Percentiles rank a stretch among this genome's conserved stretches.
Evolutionary conservation across 495 filamentous ascomycete species (phyloP).

Genomic region (Neurospora sp.): DNA sequence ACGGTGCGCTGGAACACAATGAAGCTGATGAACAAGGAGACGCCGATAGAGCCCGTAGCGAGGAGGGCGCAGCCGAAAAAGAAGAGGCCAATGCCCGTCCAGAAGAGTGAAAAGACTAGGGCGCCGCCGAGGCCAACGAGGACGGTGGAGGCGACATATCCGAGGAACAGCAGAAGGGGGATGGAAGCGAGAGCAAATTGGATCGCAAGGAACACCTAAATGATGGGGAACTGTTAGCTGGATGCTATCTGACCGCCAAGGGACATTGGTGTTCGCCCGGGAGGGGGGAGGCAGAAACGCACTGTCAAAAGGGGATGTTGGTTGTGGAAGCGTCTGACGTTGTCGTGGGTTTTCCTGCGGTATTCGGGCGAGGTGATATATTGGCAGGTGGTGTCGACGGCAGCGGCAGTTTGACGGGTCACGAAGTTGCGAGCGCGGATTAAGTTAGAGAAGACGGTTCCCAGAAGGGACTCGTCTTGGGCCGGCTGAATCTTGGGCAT

Average conservation of each 20-base stretch:
- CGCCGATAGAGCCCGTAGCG: slow-evolving; percentile 43
- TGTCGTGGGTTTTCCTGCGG: background rate
- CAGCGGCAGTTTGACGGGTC: background rate
- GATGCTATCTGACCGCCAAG: background rate
- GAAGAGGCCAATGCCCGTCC: slow-evolving; percentile 51
- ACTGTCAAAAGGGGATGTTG: background rate
- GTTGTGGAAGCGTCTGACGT: background rate
- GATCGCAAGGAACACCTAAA: background rate
- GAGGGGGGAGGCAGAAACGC: background rate
- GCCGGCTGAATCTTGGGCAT: background rate
- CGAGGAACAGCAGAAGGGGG: slow-evolving; percentile 51
- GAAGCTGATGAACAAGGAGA: slow-evolving; percentile 34
- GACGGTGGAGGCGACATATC: slow-evolving; percentile 46
- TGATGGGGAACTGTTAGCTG: background rate
- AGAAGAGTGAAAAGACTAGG: slow-evolving; percentile 52
- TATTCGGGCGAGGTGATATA: background rate
- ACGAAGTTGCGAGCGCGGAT: background rate
- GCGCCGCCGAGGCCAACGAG: slow-evolving; percentile 45
- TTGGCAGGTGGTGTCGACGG: background rate
- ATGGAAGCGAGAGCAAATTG: slow-evolving; percentile 14
- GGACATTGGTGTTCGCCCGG: background rate
- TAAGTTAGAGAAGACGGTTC: background rate
- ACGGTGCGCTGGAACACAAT: background rate
- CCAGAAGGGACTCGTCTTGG: background rate
- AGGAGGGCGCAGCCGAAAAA: slow-evolving; percentile 55